Base-by-base conservation (phyloP, 1,139 yeast species). In the Zygosaccharomyces pseudobailii region DNA sequence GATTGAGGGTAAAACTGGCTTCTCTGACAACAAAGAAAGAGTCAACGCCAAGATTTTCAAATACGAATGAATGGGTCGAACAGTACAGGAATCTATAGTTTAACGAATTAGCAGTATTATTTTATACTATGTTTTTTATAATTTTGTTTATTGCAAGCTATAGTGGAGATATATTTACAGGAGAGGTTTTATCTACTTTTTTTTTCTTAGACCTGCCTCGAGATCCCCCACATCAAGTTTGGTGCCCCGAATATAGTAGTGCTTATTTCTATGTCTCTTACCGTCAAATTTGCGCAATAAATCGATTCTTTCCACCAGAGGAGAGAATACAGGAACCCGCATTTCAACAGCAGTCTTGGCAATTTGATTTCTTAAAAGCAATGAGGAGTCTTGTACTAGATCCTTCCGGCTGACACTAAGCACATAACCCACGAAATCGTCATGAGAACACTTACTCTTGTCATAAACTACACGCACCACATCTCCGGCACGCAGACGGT, bases 191-290 rank as follows among this genome's bases (percentile, higher is more conserved):
- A 22, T 10, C 43, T 43, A 55, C 46, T 50, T 52, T 41, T 54
- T 61, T 48, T 64, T 67, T 54, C 68, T 68, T 53, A 67, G 49
- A 46, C 64, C 60, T 22, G 73, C 67, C 52, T 84, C 92, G 51
- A 84, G 71, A 62, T 85, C 92, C 51, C 84, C 86, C 39, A 87
- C 96, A 68, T 89, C 97, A 69, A 84, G 72, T 68, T 82, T 83
- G 55, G 87, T 77, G 68, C 80, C 84, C 71, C 96, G 84, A 63
- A 89, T 86, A 69, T 87, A 89, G 74, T 83, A 88, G 57, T 87
- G 92, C 74, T 87, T 88, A 70, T 80, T 79, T 78, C 95, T 73
- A 74, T 81, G 78, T 70, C 86, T 83, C 62, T 75, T 75, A 28
- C 65, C 61, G 56, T 76, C 74, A 24, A 95, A 90, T 66, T 82